Evolutionary conservation across 805 yeast genomes (phyloP).

Genomic region (Candida ovalis): DNA sequence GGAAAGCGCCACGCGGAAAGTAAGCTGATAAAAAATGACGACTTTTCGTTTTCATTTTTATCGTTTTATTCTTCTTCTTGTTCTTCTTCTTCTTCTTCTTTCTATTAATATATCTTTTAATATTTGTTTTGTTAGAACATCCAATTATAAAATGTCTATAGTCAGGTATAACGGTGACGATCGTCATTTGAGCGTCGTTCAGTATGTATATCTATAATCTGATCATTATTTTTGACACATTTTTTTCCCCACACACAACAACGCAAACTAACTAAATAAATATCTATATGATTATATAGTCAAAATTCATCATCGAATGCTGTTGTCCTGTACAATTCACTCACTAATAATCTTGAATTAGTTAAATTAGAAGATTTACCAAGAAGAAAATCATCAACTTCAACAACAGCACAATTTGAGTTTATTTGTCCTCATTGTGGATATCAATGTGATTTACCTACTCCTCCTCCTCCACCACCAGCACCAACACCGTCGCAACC

Average conservation of each 20-base stretch:
- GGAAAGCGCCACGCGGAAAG: not conserved
- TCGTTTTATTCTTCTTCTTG: not conserved
- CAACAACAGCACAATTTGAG: slow-evolving; percentile 9
- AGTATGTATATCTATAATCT: slow-evolving; percentile 6
- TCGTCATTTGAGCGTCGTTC: slow-evolving; percentile 15
- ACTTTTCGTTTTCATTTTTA: not conserved
- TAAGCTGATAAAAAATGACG: not conserved
- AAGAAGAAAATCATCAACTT: slow-evolving; percentile 10
- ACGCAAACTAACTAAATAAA: no score
- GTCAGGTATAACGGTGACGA: slow-evolving; percentile 15
- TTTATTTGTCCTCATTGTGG: slow-evolving; percentile 29
- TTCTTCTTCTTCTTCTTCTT: slow-evolving; percentile 1
- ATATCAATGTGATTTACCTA: slow-evolving; percentile 15
- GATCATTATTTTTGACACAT: not conserved
- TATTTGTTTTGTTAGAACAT: not conserved
- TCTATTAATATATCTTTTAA: not conserved
- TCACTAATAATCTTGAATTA: slow-evolving; percentile 25
- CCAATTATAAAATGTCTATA: slow-evolving; percentile 15
- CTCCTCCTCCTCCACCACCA: slow-evolving; percentile 1
- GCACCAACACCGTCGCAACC: not conserved
- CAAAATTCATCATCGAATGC: slow-evolving; percentile 24
- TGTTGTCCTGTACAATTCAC: slow-evolving; percentile 28
- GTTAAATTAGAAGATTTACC: slow-evolving; percentile 19
- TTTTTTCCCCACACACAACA: not conserved
- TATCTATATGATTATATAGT: slow-evolving; percentile 9